Evolutionary conservation across 257 asterid genomes (phyloP), one percentile per base, ranked within the genome.

Genomic region (Nicotiana attenuata): DNA sequence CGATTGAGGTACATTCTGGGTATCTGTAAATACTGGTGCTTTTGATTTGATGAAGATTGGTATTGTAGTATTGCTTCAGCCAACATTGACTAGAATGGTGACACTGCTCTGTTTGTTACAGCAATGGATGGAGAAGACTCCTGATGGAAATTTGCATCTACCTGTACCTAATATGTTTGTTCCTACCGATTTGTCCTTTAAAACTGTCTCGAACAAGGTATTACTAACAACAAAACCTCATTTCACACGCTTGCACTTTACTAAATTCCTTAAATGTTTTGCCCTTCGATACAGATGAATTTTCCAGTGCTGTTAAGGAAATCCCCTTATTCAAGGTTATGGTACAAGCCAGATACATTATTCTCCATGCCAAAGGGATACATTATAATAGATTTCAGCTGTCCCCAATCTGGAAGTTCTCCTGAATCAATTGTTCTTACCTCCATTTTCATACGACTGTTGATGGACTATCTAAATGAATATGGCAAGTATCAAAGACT

Each of bases 401-500:
- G 99, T 86, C 98, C 99, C 52, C 83, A 85, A 75, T 87, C 97
- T 84, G 92, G 97, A 85, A 89, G 86, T 82, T 93, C 98, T 45
- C 97, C 98, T 10, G 99, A 96, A 87, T 86, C 97, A 68, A 87
- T 45, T 87, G 95, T 91, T 83, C 97, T 96, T 65, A 91, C 98
- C 17, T 89, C 90, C 81, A 87, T 96, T 80, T 96, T 96, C 86
- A 88, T 97, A 3, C 91, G 91, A 15, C 84, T 96, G 82, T 82
- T 96, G 92, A 96, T 90, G 94, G 98, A 96, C 88, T 93, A 91
- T 92, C 87, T 96, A 82, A 96, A 94, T 87, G 98, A 96, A 87
- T 94, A 93, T 84, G 99, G 98, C 90, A 93, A 84, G 83, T 83
- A 80, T 68, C 84, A 66, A 78, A 76, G 77, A 63, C 33, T 15